Percentiles rank a stretch among this genome's conserved stretches.
Evolutionary conservation across 2,329 filamentous ascomycete species (phyloP).

Genomic region (Pestalotiopsis fici): DNA sequence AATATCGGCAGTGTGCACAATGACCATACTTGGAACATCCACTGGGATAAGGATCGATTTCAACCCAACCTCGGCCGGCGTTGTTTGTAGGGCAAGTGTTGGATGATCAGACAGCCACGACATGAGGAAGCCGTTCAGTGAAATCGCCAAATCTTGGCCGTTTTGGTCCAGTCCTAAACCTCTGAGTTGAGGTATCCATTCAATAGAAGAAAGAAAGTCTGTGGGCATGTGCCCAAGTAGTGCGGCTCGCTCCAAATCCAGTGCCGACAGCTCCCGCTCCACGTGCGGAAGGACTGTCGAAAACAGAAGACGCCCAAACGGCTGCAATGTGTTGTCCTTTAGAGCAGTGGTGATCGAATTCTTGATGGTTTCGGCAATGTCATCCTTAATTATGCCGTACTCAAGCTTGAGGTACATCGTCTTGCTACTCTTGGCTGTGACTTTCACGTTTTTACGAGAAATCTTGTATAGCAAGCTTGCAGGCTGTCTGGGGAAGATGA

Average conservation of each 20-base stretch:
- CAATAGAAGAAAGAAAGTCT: constrained; percentile 41
- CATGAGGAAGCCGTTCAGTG: constrained; percentile 33
- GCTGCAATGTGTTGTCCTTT: constrained; percentile 38
- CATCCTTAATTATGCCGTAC: constrained; percentile 76
- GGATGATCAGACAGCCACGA: constrained; percentile 38
- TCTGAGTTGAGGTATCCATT: constrained; percentile 51
- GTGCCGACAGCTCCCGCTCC: constrained; percentile 41
- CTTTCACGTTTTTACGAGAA: constrained; percentile 47
- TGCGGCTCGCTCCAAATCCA: constrained; percentile 58
- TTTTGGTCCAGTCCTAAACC: constrained; percentile 46
- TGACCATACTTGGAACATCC: constrained; percentile 79
- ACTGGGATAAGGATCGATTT: constrained; percentile 83
- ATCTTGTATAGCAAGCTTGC: constrained; percentile 82
- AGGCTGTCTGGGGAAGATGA: constrained; percentile 80
- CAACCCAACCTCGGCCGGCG: constrained; percentile 36
- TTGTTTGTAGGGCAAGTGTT: constrained; percentile 29
- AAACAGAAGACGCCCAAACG: constrained; percentile 49
- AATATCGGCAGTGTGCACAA: constrained; percentile 80
- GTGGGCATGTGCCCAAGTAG: constrained; percentile 55
- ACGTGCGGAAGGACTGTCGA: constrained; percentile 45
- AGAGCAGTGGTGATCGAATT: constrained; percentile 42
- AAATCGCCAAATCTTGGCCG: constrained; percentile 31
- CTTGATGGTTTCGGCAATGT: constrained; percentile 59
- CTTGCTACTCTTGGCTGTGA: constrained; percentile 37
- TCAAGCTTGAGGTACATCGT: constrained; percentile 69